phyloP scores from a whole-genome alignment of 2,329 filamentous ascomycete genomes.

The Fusarium xylarioides region DNA sequence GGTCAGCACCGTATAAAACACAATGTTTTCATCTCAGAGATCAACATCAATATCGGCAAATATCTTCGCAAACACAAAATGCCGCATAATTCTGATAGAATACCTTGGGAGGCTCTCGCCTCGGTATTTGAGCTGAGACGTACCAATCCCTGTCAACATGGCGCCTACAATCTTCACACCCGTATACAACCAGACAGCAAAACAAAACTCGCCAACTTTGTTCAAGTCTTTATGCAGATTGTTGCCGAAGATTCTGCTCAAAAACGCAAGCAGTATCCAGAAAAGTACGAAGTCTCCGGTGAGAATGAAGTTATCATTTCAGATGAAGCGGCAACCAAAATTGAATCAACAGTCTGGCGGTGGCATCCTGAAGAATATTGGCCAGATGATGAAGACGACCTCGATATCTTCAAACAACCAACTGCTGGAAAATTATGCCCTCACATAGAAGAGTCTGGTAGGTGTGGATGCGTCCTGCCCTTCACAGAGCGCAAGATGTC shows the following conservation, averaged over 20 bases:
- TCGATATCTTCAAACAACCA: background rate
- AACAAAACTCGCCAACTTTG: background rate
- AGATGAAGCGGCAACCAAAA: background rate
- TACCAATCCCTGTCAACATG: conserved; percentile 10
- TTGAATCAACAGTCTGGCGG: background rate
- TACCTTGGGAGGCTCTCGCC: conserved; percentile 11
- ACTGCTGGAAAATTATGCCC: background rate
- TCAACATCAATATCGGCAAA: too few relatives aligned
- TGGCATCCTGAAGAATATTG: background rate
- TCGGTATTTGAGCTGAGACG: conserved; percentile 1
- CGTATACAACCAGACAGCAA: background rate
- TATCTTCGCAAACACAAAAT: too few relatives aligned
- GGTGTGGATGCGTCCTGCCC: background rate
- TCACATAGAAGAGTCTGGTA: background rate
- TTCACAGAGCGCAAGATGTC: conserved; percentile 3
- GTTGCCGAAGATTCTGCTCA: background rate
- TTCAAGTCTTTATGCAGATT: background rate
- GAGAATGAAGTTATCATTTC: conserved; percentile 1
- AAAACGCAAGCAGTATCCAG: background rate
- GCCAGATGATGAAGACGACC: background rate
- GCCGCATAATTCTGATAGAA: conserved; percentile 10
- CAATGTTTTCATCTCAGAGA: too few relatives aligned
- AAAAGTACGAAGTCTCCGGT: background rate
- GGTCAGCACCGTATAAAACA: too few relatives aligned
- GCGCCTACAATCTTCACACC: conserved; percentile 13